Evolutionary conservation across 164 flowering plant species (phyloP), one percentile per base, ranked within the genome.

Genomic region (Vitis cinerea): DNA sequence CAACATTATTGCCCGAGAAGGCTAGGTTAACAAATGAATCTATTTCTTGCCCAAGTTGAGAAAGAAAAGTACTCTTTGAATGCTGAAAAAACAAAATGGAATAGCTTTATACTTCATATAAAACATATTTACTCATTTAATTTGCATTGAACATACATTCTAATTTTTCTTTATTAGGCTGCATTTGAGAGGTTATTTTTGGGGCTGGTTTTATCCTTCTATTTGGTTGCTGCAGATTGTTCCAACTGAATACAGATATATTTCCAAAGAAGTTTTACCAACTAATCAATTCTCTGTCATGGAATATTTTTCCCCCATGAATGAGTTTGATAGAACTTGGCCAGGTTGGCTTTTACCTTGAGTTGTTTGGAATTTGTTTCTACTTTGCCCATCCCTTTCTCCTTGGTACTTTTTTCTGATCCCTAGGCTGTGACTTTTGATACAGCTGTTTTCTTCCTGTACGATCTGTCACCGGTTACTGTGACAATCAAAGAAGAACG

Each of bases 231-330:
- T 85, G 82, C 75, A 91, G 97, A 78, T 92, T 81, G 97, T 96
- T 74, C 99, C 99, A 12, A 96, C 99, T 4, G 98, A 91, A 71
- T 96, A 93, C 79, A 83, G 87, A 70, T 88, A 92, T 71, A 75
- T 92, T 47, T 89, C 97, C 27, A 93, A 93, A 83, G 92, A 91
- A 50, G 95, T 92, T 70, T 60, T 96, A 67, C 89, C 98, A 7
- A 96, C 99, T 53, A 96, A 96, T 75, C 99, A 96, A 66, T 96
- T 89, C 78, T 96, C 99, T 68, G 99, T 96, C 37, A 89, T 95
- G 14, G 99, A 96, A 80, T 96, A 93, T 71, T 96, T 81, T 70
- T 86, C 87, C 7, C 88, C 97, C 4, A 93, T 90, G 77, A 76
- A 62, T 11, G 92, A 93, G 61, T 78, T 59, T 54, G 97, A 88